Percentiles rank a stretch among this genome's conserved stretches.
phyloP scores from a whole-genome alignment of 1,284 basidiomycete species.

The Paramarasmius palmivorus region DNA sequence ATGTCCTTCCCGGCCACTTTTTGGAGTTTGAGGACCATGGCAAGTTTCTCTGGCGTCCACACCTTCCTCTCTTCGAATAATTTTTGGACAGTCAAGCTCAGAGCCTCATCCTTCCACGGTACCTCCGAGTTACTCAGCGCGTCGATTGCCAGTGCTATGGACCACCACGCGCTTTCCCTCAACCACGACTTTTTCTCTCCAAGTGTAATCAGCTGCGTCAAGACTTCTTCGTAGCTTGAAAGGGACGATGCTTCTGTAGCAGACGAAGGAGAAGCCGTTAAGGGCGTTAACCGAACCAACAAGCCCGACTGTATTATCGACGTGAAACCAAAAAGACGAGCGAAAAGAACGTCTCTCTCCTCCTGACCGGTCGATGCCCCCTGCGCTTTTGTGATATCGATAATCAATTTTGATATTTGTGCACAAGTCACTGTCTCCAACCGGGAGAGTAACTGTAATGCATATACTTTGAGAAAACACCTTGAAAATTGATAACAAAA shows the following conservation, averaged over 20 bases:
- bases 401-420: slow-evolving; percentile 74
- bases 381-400: slow-evolving; percentile 68
- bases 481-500: slow-evolving; percentile 2
- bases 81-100: slow-evolving; percentile 50
- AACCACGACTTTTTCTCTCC: slow-evolving; percentile 91
- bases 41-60: slow-evolving; percentile 91
- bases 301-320: slow-evolving; percentile 82
- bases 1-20: slow-evolving; percentile 48
- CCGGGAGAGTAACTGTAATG: slow-evolving; percentile 72
- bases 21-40: slow-evolving; percentile 76
- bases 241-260: slow-evolving; percentile 55
- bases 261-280: slow-evolving; percentile 54
- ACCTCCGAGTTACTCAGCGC: slow-evolving; percentile 58
- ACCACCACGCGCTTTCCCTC: slow-evolving; percentile 90
- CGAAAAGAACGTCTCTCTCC: slow-evolving; percentile 91
- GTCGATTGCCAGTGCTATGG: slow-evolving; percentile 66
- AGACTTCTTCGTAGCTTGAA: slow-evolving; percentile 61
- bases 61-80: slow-evolving; percentile 56
- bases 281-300: slow-evolving; percentile 59
- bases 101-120: slow-evolving; percentile 73
- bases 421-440: slow-evolving; percentile 78
- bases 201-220: slow-evolving; percentile 68
- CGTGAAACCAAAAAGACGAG: slow-evolving; percentile 88
- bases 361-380: slow-evolving; percentile 86
- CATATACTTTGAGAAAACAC: slow-evolving; percentile 5